Evolutionary conservation across 805 yeast species (phyloP).

Genomic region (Maudiozyma pseudohumilis): DNA sequence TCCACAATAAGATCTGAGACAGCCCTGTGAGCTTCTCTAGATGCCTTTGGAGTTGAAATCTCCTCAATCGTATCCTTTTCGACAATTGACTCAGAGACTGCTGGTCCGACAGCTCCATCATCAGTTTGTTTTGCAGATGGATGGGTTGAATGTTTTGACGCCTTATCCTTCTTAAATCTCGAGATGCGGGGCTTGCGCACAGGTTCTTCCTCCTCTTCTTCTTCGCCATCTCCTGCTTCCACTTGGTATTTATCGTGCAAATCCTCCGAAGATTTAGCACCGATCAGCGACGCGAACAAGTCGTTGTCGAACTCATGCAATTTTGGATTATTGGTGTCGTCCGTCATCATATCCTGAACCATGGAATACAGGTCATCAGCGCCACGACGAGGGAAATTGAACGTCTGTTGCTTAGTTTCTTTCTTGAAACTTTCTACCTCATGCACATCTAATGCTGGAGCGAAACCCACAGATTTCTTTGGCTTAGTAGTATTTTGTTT

Average conservation of each 20-base stretch:
- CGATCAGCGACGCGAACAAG: slow-evolving; percentile 24
- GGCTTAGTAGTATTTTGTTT: slow-evolving; percentile 5
- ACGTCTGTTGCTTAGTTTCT: slow-evolving; percentile 26
- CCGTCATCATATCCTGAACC: slow-evolving; percentile 6
- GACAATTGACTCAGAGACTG: neutral
- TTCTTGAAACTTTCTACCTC: slow-evolving; percentile 28
- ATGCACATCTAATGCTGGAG: slow-evolving; percentile 23
- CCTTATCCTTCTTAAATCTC: slow-evolving; percentile 22
- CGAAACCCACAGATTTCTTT: slow-evolving; percentile 27
- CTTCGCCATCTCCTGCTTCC: slow-evolving; percentile 4
- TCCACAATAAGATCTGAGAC: neutral
- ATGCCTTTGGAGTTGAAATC: too few species aligned
- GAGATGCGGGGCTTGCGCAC: slow-evolving; percentile 17
- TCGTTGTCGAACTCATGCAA: slow-evolving; percentile 25
- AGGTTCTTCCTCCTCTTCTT: slow-evolving; percentile 1
- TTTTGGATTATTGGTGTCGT: slow-evolving; percentile 10
- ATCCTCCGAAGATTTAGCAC: slow-evolving; percentile 25
- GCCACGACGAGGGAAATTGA: slow-evolving; percentile 5
- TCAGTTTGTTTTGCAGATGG: neutral
- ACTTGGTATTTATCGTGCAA: slow-evolving; percentile 21
- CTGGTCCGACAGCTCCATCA: too few species aligned
- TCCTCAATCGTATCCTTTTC: neutral
- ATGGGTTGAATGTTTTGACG: neutral
- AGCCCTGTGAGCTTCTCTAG: neutral
- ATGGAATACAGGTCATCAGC: slow-evolving; percentile 3